Percentiles rank a stretch among this genome's conserved stretches.
Conservation (phyloP, 2,329 filamentous ascomycete genomes). For the Oidium heveae region DNA sequence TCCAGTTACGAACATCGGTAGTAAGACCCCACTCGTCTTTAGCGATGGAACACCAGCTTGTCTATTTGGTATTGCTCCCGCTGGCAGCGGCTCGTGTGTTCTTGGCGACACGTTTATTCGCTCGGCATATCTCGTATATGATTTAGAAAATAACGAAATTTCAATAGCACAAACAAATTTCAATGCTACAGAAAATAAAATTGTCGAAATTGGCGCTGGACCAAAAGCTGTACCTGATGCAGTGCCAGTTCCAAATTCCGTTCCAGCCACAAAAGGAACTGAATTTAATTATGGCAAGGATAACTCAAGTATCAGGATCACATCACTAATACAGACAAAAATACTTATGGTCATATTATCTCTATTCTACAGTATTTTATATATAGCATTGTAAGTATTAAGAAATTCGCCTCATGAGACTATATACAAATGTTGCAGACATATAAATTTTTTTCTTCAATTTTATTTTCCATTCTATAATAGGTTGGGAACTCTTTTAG, state of each 20-base stretch:
- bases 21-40: slow-evolving; percentile 21
- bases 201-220: slow-evolving; percentile 29
- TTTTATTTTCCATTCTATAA: too few relatives aligned
- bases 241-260: slow-evolving; percentile 22
- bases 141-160: slow-evolving; percentile 45
- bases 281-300: background rate
- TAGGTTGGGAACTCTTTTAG: too few relatives aligned
- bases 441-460: too few relatives aligned
- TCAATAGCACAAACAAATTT: slow-evolving; percentile 42
- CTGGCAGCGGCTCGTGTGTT: slow-evolving; percentile 28
- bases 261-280: slow-evolving; percentile 19
- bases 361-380: too few relatives aligned
- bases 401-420: too few relatives aligned
- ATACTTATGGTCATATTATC: too few relatives aligned
- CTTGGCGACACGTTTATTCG: slow-evolving; percentile 53
- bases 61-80: slow-evolving; percentile 40
- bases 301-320: too few relatives aligned
- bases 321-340: too few relatives aligned
- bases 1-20: slow-evolving; percentile 20
- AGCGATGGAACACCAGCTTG: slow-evolving; percentile 30
- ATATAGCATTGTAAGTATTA: too few relatives aligned
- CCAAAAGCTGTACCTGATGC: slow-evolving; percentile 27
- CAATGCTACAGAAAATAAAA: slow-evolving; percentile 24
- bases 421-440: too few relatives aligned
- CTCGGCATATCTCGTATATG: slow-evolving; percentile 53